These are phyloP conservation scores for Fraxinus dipetala DNA, from an alignment of 305 asterid genomes.

Conservation along the genomic window DNA sequence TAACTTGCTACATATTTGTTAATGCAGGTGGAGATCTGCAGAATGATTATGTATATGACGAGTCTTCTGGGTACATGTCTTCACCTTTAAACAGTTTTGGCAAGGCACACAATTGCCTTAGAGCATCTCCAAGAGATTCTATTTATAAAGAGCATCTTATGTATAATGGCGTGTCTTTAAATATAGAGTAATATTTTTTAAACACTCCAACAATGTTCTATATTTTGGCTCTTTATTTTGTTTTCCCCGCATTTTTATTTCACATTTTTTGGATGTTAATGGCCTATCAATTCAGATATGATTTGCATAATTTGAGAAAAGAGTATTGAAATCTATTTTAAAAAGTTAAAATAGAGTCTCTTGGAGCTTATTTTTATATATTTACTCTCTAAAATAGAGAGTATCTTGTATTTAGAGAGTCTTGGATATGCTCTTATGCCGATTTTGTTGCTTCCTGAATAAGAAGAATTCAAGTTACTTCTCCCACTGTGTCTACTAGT, in stretches of 20 bases:
- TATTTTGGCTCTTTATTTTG: background rate
- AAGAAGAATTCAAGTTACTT: background rate
- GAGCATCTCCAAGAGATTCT: background rate
- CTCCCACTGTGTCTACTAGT: background rate
- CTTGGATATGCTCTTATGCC: background rate
- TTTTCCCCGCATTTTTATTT: background rate
- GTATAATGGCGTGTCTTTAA: background rate
- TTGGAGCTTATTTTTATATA: background rate
- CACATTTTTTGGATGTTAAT: background rate
- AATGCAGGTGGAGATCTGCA: conserved; percentile 62
- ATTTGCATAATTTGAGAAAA: background rate
- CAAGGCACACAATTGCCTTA: background rate
- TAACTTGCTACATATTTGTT: conserved; percentile 28
- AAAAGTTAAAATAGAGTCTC: background rate
- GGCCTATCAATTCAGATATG: background rate
- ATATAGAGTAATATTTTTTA: background rate
- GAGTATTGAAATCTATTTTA: background rate
- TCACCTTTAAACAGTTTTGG: conserved; percentile 6
- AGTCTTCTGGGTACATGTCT: conserved; percentile 68
- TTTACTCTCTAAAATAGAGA: background rate
- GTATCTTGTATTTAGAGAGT: background rate
- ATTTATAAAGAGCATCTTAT: background rate
- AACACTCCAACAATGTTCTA: background rate
- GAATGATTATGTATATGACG: conserved; percentile 73
- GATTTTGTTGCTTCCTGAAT: background rate